Base-by-base conservation (phyloP, 768 basidiomycete genomes). In the Rhizopogon vinicolor region DNA sequence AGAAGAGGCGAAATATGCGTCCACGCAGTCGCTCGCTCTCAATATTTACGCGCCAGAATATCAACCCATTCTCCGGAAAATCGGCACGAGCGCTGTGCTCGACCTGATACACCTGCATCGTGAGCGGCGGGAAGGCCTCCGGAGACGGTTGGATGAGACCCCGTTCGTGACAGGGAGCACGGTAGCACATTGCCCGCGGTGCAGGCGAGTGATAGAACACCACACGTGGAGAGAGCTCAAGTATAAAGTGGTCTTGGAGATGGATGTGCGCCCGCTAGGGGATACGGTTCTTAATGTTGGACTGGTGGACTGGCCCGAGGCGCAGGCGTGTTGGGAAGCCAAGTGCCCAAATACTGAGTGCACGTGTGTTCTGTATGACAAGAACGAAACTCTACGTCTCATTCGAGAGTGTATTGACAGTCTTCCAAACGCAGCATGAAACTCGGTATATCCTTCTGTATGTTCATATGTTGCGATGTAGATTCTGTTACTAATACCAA, bases 221-320 rank as follows among this genome's bases (percentile, higher is more conserved):
- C 75, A 78, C 51, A 81, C 82, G 6, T 86, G 85, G 85, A 74
- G 82, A 60, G 82, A 85, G 63, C 73, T 87, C 53, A 86, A 86
- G 63, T 74, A 80, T 60, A 76, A 69, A 45, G 78, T 86, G 52
- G 63, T 80, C 4, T 58, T 73, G 49, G 85, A 85, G 72, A 79
- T 87, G 69, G 85, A 87, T 57, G 58, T 62, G 7, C 75, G 83
- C 9, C 82, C 85, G 4, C 67, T 79, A 14, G 85, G 84, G 5
- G 85, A 87, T 61, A 82, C 82, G 6, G 71, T 87, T 39, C 43
- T 76, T 56, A 70, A 76, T 8, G 51, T 56, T 9, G 84, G 84
- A 2, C 65, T 87, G 49, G 62, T 63, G 12, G 75, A 77, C 37
- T 87, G 85, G 84, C 68, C 75, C 0, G 80, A 83, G 59, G 81